Conservation (phyloP, 2,329 filamentous ascomycete species). For the Clonostachys sp. region DNA sequence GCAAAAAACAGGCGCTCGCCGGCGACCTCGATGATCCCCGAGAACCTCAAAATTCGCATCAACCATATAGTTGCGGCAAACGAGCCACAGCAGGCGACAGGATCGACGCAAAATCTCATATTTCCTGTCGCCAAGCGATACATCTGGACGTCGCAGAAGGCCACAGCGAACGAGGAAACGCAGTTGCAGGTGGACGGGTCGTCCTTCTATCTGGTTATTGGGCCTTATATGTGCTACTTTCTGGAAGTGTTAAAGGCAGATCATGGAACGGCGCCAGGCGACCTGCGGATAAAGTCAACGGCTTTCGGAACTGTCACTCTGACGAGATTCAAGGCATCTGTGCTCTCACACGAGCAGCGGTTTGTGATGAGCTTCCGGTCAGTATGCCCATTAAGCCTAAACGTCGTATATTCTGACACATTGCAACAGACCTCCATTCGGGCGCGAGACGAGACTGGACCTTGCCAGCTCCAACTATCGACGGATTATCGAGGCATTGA, state of each 20-base stretch:
- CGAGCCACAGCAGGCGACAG: conserved; percentile 25
- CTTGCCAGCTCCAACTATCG: conserved; percentile 50
- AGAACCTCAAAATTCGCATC: conserved; percentile 42
- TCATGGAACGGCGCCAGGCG: conserved; percentile 31
- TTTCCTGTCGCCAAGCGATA: conserved; percentile 49
- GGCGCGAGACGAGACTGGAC: conserved; percentile 37
- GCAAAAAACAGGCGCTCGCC: conserved; percentile 26
- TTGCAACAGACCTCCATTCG: conserved; percentile 33
- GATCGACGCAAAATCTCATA: conserved; percentile 26
- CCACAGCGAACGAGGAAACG: conserved; percentile 32
- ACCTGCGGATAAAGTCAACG: conserved; percentile 43
- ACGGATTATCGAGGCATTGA: conserved; percentile 47
- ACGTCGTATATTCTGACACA: not conserved
- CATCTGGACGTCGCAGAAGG: conserved; percentile 29
- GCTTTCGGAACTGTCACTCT: conserved; percentile 48
- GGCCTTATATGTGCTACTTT: conserved; percentile 47
- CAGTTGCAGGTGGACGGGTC: conserved; percentile 43
- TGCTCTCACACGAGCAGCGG: conserved; percentile 46
- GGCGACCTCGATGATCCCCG: conserved; percentile 30
- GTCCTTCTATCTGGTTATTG: conserved; percentile 50
- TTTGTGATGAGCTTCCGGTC: conserved; percentile 52
- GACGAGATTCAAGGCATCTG: conserved; percentile 45
- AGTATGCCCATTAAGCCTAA: conserved; percentile 8
- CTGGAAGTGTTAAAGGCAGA: conserved; percentile 43
- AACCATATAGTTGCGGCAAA: conserved; percentile 37